A percentile compares a stretch with the other conserved stretches of the same genome.
Conservation (phyloP, 2,329 filamentous ascomycete species). For the Ophiostoma triangulosporum region DNA sequence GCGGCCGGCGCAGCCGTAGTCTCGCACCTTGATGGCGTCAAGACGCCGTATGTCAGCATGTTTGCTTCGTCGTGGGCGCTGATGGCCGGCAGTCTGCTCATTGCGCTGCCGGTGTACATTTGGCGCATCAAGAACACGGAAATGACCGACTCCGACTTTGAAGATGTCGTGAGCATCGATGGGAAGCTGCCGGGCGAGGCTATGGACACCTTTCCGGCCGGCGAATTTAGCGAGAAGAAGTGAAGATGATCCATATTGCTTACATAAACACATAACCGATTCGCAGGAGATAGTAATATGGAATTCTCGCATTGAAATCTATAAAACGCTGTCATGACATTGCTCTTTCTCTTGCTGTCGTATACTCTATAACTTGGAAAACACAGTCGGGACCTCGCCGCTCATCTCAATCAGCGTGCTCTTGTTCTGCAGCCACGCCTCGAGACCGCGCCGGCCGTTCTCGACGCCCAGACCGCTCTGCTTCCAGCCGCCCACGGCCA, state of each 20-base stretch:
- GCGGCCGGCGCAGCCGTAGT: conserved; percentile 7
- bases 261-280: neutral
- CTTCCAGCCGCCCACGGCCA: conserved; percentile 90
- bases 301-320: neutral
- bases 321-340: neutral
- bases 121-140: conserved; percentile 9
- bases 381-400: conserved; percentile 56
- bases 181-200: too few species aligned
- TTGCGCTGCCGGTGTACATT: conserved; percentile 8
- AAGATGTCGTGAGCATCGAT: too few species aligned
- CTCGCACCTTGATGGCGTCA: conserved; percentile 6
- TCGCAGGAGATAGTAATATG: neutral
- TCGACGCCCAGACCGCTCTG: conserved; percentile 77
- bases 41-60: conserved; percentile 5
- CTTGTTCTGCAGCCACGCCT: conserved; percentile 76
- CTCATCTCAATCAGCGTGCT: conserved; percentile 78
- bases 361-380: conserved; percentile 46
- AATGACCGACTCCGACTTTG: neutral
- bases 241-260: too few species aligned
- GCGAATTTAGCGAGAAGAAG: too few species aligned
- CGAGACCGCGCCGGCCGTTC: conserved; percentile 67
- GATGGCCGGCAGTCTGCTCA: conserved; percentile 7
- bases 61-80: conserved; percentile 8
- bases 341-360: conserved; percentile 13
- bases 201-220: too few species aligned